Evolutionary conservation across 2,329 filamentous ascomycete species (phyloP).

Genomic region (Albophoma yamanashiensis): DNA sequence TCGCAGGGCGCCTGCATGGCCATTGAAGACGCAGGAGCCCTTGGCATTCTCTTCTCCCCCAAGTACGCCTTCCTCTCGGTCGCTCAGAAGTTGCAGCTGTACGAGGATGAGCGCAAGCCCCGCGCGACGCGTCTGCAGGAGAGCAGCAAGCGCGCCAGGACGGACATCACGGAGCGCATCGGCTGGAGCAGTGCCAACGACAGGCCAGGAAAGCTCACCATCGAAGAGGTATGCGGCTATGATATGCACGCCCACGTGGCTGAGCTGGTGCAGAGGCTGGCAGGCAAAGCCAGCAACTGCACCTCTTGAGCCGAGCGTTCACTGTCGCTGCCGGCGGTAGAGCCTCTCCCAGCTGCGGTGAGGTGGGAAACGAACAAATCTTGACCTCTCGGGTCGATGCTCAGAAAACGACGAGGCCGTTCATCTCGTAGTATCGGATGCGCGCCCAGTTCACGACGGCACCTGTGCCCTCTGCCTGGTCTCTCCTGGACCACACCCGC

Average conservation of each 20-base stretch:
- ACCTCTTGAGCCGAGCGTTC: neutral
- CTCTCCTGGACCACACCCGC: constrained; percentile 24
- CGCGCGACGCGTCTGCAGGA: constrained; percentile 39
- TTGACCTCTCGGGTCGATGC: neutral
- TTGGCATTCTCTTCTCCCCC: constrained; percentile 45
- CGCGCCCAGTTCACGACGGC: constrained; percentile 22
- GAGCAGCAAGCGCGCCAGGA: constrained; percentile 37
- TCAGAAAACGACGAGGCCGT: constrained; percentile 21
- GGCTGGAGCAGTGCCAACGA: constrained; percentile 25
- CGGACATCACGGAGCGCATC: constrained; percentile 36
- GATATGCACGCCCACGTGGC: constrained; percentile 18
- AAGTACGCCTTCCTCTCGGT: constrained; percentile 28
- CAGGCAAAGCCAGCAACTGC: neutral
- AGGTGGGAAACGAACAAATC: no score
- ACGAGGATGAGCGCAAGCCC: constrained; percentile 36
- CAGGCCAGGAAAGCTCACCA: constrained; percentile 45
- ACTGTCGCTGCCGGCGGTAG: neutral
- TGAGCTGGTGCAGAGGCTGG: constrained; percentile 3
- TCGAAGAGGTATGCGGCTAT: constrained; percentile 52
- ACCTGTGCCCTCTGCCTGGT: constrained; percentile 14
- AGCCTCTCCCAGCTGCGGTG: neutral
- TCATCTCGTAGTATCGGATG: constrained; percentile 24
- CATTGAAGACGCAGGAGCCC: constrained; percentile 49
- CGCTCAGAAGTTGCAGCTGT: constrained; percentile 30
- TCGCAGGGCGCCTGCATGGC: constrained; percentile 57